phyloP scores from a whole-genome alignment of 148 eudicot species.

The Bassia scoparia region DNA sequence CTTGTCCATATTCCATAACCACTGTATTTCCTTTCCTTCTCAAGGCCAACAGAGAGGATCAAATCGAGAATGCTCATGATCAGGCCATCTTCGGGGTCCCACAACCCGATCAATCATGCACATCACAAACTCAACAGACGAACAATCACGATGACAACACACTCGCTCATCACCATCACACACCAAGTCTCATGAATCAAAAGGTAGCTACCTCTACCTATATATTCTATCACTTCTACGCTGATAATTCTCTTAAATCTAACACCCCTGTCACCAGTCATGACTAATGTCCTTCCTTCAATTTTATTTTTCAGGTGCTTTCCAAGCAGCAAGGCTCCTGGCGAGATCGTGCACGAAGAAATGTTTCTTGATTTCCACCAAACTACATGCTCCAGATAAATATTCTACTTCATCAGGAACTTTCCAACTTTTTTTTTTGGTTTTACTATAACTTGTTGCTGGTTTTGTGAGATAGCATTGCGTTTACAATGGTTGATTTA shows the following conservation, averaged over 20 bases:
- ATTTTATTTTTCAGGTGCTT: conserved; percentile 43
- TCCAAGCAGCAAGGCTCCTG: conserved; percentile 77
- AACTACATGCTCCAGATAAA: not conserved
- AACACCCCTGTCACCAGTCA: too few species aligned
- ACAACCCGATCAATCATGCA: conserved; percentile 31
- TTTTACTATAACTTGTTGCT: not conserved
- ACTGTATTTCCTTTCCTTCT: not conserved
- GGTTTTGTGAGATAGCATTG: not conserved
- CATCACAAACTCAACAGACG: conserved; percentile 40
- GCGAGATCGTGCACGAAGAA: conserved; percentile 85
- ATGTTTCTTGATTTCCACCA: conserved; percentile 20
- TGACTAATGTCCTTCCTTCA: not conserved
- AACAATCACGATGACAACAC: conserved; percentile 23
- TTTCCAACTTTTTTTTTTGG: not conserved
- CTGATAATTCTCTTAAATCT: not conserved
- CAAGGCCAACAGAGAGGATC: conserved; percentile 69
- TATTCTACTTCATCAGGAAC: not conserved
- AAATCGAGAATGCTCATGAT: conserved; percentile 71
- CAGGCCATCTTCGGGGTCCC: conserved; percentile 92
- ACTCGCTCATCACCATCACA: conserved; percentile 24
- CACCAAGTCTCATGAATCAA: conserved; percentile 58
- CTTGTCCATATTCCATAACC: not conserved
- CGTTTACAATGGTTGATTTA: not conserved
- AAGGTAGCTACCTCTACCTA: conserved; percentile 36
- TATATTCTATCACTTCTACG: not conserved